Conservation (phyloP, 495 filamentous ascomycete genomes). For the Darksidea phi region DNA sequence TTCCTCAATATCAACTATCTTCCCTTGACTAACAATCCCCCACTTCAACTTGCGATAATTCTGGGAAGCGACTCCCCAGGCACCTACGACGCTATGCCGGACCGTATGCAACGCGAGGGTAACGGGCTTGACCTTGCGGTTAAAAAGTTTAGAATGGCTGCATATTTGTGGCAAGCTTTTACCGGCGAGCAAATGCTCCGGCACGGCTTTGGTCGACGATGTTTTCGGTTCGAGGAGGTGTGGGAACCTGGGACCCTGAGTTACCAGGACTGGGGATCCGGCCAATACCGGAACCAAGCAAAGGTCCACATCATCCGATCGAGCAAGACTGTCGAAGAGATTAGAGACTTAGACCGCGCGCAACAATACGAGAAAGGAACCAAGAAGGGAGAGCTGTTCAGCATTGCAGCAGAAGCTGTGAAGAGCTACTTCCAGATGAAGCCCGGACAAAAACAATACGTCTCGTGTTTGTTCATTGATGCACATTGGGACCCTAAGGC, state of each 20-base stretch:
- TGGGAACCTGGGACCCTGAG: slow-evolving; percentile 81
- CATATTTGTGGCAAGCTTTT: slow-evolving; percentile 93
- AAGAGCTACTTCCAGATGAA: slow-evolving; percentile 68
- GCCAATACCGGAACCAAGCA: slow-evolving; percentile 81
- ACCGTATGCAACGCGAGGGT: slow-evolving; percentile 71
- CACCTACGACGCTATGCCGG: slow-evolving; percentile 78
- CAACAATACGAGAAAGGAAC: slow-evolving; percentile 72
- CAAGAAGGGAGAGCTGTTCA: slow-evolving; percentile 67
- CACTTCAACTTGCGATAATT: slow-evolving; percentile 80
- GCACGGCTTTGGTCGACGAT: slow-evolving; percentile 76
- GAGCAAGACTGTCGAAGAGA: slow-evolving; percentile 80
- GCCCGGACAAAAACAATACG: slow-evolving; percentile 77
- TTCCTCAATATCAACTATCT: slow-evolving; percentile 82
- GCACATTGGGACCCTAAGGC: slow-evolving; percentile 76
- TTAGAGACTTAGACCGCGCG: slow-evolving; percentile 73
- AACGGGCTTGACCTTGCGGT: slow-evolving; percentile 76
- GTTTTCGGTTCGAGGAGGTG: slow-evolving; percentile 87
- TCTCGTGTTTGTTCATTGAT: slow-evolving; percentile 79
- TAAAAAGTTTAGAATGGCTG: slow-evolving; percentile 84
- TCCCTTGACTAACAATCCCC: slow-evolving; percentile 70
- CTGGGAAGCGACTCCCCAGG: slow-evolving; percentile 84
- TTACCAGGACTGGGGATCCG: slow-evolving; percentile 63
- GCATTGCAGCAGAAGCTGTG: slow-evolving; percentile 73
- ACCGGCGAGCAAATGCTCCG: slow-evolving; percentile 93
- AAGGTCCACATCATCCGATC: slow-evolving; percentile 79